Conservation (phyloP, 371 early-diverging fungal species). For the Mucor racemosus region DNA sequence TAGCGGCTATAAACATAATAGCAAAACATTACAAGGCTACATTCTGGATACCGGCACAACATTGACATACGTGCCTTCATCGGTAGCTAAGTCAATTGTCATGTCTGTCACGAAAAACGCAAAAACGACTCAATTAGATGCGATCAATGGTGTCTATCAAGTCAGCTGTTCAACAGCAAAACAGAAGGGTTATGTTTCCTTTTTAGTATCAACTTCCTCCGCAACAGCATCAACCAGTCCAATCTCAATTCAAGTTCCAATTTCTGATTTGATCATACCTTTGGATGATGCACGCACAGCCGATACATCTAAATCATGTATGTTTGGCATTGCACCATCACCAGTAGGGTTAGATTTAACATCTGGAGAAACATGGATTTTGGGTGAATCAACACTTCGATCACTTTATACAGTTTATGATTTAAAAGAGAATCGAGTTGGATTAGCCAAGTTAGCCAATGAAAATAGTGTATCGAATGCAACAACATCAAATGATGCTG, state of each 20-base stretch:
- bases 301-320: conserved; percentile 30
- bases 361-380: conserved; percentile 32
- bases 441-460: conserved; percentile 31
- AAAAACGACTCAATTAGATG: conserved; percentile 29
- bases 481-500: not conserved
- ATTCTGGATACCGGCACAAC: conserved; percentile 55
- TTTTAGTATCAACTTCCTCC: conserved; percentile 22
- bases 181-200: conserved; percentile 11
- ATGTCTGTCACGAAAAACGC: conserved; percentile 28
- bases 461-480: not conserved
- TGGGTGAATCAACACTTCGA: conserved; percentile 50
- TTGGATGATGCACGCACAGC: conserved; percentile 34
- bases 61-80: conserved; percentile 40
- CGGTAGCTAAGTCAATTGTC: conserved; percentile 34
- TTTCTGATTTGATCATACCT: conserved; percentile 45
- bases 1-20: not conserved
- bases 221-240: conserved; percentile 14
- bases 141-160: conserved; percentile 35
- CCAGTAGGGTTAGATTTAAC: conserved; percentile 17
- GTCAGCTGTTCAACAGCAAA: conserved; percentile 37
- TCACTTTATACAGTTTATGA: conserved; percentile 53
- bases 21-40: conserved; percentile 24
- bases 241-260: conserved; percentile 33
- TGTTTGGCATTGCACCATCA: conserved; percentile 53
- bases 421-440: conserved; percentile 45